phyloP scores from a whole-genome alignment of 179 eudicot species.

The Silene vulgaris region DNA sequence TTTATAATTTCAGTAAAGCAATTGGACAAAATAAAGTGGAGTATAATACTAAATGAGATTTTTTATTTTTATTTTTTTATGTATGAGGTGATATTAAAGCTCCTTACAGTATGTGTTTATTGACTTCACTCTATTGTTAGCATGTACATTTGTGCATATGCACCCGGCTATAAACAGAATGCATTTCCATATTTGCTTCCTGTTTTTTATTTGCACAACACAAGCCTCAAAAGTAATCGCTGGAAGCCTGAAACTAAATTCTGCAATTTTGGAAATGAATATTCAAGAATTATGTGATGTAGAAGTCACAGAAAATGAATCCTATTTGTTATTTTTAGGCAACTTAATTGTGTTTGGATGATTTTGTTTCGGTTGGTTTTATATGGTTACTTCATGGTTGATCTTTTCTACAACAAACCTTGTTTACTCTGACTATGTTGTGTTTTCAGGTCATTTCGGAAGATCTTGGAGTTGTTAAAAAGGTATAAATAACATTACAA shows the following conservation, averaged over 20 bases:
- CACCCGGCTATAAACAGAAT: too few relatives aligned
- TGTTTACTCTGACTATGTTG: slow-evolving; percentile 3
- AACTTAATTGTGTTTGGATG: background rate
- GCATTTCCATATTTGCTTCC: too few relatives aligned
- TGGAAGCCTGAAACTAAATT: too few relatives aligned
- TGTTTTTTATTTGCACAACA: too few relatives aligned
- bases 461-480: slow-evolving; percentile 85
- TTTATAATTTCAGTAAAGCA: too few relatives aligned
- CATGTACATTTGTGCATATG: background rate
- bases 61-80: background rate
- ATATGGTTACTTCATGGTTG: background rate
- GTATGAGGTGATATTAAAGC: background rate
- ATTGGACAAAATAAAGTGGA: background rate
- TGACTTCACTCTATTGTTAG: background rate
- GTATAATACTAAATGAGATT: slow-evolving; percentile 4
- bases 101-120: background rate
- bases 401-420: background rate
- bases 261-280: too few relatives aligned
- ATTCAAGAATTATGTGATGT: too few relatives aligned
- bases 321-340: background rate
- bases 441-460: slow-evolving; percentile 70
- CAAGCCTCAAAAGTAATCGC: too few relatives aligned
- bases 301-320: too few relatives aligned
- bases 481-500: slow-evolving; percentile 42
- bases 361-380: background rate